Percentiles rank a stretch among this genome's conserved stretches.
These are phyloP conservation scores for Psilocybe cubensis DNA, from an alignment of 768 basidiomycete species.

Conservation along the genomic window DNA sequence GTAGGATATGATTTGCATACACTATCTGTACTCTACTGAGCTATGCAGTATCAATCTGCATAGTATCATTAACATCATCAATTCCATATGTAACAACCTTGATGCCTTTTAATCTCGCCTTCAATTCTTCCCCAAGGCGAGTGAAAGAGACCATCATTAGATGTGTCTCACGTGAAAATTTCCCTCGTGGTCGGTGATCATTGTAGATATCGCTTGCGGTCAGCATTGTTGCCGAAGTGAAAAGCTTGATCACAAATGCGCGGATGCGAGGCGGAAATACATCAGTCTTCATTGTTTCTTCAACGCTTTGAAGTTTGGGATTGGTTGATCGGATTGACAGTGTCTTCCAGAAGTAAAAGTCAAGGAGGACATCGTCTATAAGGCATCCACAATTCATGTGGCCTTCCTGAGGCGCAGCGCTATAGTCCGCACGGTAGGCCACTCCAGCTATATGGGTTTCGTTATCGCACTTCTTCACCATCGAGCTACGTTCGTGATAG, in stretches of 20 bases:
- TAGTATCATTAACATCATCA: too few species aligned
- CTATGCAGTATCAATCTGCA: too few species aligned
- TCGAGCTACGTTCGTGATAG: too few species aligned
- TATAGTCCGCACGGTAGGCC: too few species aligned
- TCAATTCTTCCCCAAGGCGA: not conserved
- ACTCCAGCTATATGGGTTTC: too few species aligned
- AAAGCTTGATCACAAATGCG: constrained; percentile 1
- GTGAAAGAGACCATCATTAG: not conserved
- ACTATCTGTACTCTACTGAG: too few species aligned
- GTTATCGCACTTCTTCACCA: too few species aligned
- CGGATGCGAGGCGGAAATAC: not conserved
- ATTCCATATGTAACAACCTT: too few species aligned
- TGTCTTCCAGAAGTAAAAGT: constrained; percentile 15
- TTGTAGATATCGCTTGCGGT: not conserved
- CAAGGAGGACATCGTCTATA: constrained; percentile 16
- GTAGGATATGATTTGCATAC: too few species aligned
- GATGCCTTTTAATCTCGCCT: too few species aligned
- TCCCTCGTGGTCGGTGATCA: not conserved
- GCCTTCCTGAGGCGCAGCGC: not conserved
- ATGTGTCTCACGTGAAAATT: not conserved
- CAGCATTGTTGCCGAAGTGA: not conserved
- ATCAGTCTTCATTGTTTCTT: not conserved
- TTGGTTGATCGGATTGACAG: not conserved
- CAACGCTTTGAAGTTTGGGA: not conserved
- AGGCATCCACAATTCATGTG: constrained; percentile 16